Base-by-base conservation (phyloP, 1,284 basidiomycete genomes). In the Pseudozyma sp. region DNA sequence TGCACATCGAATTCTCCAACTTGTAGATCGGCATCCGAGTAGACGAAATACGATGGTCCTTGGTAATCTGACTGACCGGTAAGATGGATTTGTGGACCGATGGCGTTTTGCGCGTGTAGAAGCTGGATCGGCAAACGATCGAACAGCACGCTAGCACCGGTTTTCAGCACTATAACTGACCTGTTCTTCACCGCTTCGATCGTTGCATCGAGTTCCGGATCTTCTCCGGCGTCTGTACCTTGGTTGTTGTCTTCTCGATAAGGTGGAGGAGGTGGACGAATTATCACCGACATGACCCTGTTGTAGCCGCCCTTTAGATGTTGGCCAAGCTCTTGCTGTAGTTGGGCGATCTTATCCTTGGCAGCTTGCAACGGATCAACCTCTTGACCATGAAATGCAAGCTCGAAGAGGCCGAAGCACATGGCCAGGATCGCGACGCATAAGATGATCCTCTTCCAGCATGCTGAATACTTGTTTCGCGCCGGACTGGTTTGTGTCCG, bases 61-160 rank as follows among this genome's bases (percentile, higher is more conserved):
- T 18, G 5, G 57, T 58, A 53, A 39, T 5, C 31, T 11, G 39
- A 1, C 13, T 52, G 52, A 9, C 68, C 61, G 7, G 44, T 60
- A 11, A 43, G 45, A 8, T 65, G 40, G 35, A 62, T 35, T 1
- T 44, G 12, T 0, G 61, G 58, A 16, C 54, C 36, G 7, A 70
- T 19, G 0, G 47, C 2, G 5, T 5, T 13, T 42, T 65, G 68
- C 0, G 68, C 68, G 2, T 54, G 68, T 1, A 72, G 21, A 5
- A 72, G 65, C 43, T 72, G 70, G 3, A 64, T 31, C 1, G 71
- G 71, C 3, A 74, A 50, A 5, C 71, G 65, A 9, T 74, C 71
- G 48, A 65, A 65, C 0, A 65, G 36, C 1, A 74, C 71, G 11
- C 61, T 64, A 0, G 65, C 47, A 2, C 71, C 71, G 1, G 71